phyloP scores from a whole-genome alignment of 495 filamentous ascomycete genomes.

The Darksidea phi region DNA sequence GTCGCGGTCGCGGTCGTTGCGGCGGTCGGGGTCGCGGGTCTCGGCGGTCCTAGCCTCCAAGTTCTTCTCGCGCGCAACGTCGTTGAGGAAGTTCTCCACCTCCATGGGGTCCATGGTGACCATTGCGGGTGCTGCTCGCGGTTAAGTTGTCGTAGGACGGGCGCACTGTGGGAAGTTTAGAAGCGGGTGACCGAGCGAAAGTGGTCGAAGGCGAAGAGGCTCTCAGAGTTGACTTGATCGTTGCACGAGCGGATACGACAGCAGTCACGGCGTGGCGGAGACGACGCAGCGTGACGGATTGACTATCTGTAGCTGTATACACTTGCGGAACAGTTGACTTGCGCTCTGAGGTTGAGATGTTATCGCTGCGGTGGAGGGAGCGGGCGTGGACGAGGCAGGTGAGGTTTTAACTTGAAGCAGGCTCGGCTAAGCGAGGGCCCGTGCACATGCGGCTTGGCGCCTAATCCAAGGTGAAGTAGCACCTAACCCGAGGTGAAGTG shows the following conservation, averaged over 20 bases:
- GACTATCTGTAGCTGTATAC: neutral
- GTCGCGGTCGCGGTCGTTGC: neutral
- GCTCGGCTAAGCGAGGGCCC: too few relatives aligned
- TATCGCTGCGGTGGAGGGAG: too few relatives aligned
- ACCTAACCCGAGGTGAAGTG: too few relatives aligned
- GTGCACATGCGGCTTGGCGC: too few relatives aligned
- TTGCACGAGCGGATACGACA: slow-evolving; percentile 2
- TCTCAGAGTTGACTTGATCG: neutral
- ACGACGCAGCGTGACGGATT: neutral
- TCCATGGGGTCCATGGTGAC: neutral
- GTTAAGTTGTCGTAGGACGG: neutral
- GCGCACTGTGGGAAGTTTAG: too few relatives aligned
- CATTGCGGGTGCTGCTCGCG: neutral
- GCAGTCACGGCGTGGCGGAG: slow-evolving; percentile 2
- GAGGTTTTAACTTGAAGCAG: too few relatives aligned
- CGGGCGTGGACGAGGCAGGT: too few relatives aligned
- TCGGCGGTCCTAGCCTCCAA: neutral
- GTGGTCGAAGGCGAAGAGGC: neutral
- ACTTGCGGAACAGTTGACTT: too few relatives aligned
- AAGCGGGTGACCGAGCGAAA: neutral
- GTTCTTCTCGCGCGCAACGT: neutral
- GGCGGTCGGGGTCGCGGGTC: too few relatives aligned
- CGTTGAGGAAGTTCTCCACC: slow-evolving; percentile 5
- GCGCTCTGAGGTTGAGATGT: too few relatives aligned
- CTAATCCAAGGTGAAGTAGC: too few relatives aligned